phyloP scores from a whole-genome alignment of 495 filamentous ascomycete species.

The Neurospora intermedia region DNA sequence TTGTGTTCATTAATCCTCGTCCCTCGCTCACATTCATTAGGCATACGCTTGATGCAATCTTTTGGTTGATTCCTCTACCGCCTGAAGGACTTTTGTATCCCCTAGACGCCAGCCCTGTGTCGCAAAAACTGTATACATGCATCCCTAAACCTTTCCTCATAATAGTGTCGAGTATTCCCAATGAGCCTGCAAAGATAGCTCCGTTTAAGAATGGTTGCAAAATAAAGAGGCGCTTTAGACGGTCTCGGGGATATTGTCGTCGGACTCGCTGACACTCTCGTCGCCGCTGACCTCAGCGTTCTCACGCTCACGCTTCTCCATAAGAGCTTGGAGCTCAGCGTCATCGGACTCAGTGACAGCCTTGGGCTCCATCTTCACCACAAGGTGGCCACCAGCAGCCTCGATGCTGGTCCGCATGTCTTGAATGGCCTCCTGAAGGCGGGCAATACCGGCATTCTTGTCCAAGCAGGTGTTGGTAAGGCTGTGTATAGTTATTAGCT shows the following conservation, averaged over 20 bases:
- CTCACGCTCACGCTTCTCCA: conserved; percentile 98
- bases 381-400: conserved; percentile 60
- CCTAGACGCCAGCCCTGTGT: conserved; percentile 7
- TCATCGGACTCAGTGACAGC: conserved; percentile 98
- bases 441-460: conserved; percentile 73
- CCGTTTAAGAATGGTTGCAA: neutral
- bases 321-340: conserved; percentile 88
- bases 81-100: conserved; percentile 11
- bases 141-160: neutral
- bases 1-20: neutral
- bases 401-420: conserved; percentile 71
- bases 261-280: conserved; percentile 85
- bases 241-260: conserved; percentile 55
- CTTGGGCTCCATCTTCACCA: conserved; percentile 95
- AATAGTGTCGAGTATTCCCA: neutral
- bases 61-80: conserved; percentile 5
- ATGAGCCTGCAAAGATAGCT: neutral
- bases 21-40: neutral
- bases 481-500: conserved; percentile 5
- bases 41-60: neutral
- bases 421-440: conserved; percentile 77
- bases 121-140: conserved; percentile 3
- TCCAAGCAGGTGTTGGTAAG: conserved; percentile 87
- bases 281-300: conserved; percentile 95
- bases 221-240: conserved; percentile 17